A percentile compares a stretch with the other conserved stretches of the same genome.
These are phyloP conservation scores for Diutina catenulata DNA, from an alignment of 1,139 yeast species.

Conservation along the genomic window DNA sequence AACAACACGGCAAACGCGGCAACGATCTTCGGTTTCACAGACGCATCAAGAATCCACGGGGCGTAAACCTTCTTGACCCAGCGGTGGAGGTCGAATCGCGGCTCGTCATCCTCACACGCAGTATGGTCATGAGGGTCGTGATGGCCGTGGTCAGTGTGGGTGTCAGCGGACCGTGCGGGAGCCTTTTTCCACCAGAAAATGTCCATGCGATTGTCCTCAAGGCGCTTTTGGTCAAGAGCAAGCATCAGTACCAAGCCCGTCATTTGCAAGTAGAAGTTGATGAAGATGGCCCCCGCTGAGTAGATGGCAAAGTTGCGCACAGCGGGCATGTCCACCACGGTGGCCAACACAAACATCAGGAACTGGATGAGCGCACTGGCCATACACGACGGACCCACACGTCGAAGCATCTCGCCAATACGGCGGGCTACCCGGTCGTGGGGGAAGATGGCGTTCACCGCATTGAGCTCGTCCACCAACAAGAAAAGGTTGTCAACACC, in stretches of 20 bases:
- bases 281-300: conserved; percentile 74
- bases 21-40: conserved; percentile 37
- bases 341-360: conserved; percentile 66
- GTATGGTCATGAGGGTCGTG: too few relatives aligned
- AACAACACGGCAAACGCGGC: conserved; percentile 48
- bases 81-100: conserved; percentile 17
- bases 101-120: conserved; percentile 7
- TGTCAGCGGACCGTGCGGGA: conserved; percentile 1
- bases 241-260: conserved; percentile 72
- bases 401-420: conserved; percentile 51
- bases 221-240: conserved; percentile 52
- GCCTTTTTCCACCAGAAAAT: conserved; percentile 34
- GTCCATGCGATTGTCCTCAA: conserved; percentile 50
- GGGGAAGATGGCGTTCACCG: conserved; percentile 21
- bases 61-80: conserved; percentile 27
- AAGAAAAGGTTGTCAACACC: conserved; percentile 92
- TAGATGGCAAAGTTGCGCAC: conserved; percentile 86
- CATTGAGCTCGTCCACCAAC: conserved; percentile 65
- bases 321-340: conserved; percentile 88
- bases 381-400: conserved; percentile 80
- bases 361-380: conserved; percentile 69
- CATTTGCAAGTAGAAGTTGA: conserved; percentile 69
- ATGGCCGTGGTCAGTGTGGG: too few relatives aligned
- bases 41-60: conserved; percentile 42
- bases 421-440: conserved; percentile 37